Base-by-base conservation (phyloP, 2,329 filamentous ascomycete genomes). In the Colletotrichum sp. region DNA sequence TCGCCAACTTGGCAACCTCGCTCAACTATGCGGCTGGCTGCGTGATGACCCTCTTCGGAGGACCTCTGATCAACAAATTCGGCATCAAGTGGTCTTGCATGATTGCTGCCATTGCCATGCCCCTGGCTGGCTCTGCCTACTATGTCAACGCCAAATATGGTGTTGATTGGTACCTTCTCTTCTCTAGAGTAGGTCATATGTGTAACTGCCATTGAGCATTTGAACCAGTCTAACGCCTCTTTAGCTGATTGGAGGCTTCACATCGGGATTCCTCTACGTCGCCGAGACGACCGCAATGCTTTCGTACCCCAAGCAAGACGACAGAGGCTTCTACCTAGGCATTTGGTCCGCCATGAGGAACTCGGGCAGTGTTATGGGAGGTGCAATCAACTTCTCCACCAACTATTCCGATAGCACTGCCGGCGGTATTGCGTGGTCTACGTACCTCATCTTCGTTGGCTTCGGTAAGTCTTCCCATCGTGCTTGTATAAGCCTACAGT, bases 321-420 rank as follows among this genome's bases (percentile, higher is more conserved):
- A 71, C 26, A 68, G 78, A 55, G 78, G 78, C 18, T 71, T 77
- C 24, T 79, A 78, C 4, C 5, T 77, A 34, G 73, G 68, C 8
- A 79, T 84, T 32, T 80, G 79, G 78, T 78, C 79, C 6, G 77
- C 76, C 6, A 79, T 78, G 62, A 73, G 79, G 1, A 80, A 79
- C 62, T 78, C 78, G 6, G 79, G 79, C 9, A 77, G 78, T 3
- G 78, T 89, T 2, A 71, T 89, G 1, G 88, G 88, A 13, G 87
- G 87, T n/a, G 83, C 85, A 2, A 87, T 89, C 71, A 85, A 87
- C 1, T 82, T 90, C n/a, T 86, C 81, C 2, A 81, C 89, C 43
- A 89, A 89, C 72, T 62, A 79, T 15, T 77, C 73, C 3, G 76
- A 38, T 1, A 77, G 76, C n/a, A 64, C 68, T 26, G 78, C 78